Evolutionary conservation across 2,329 filamentous ascomycete species (phyloP).

Genomic region (Apiospora kogelbergensis): DNA sequence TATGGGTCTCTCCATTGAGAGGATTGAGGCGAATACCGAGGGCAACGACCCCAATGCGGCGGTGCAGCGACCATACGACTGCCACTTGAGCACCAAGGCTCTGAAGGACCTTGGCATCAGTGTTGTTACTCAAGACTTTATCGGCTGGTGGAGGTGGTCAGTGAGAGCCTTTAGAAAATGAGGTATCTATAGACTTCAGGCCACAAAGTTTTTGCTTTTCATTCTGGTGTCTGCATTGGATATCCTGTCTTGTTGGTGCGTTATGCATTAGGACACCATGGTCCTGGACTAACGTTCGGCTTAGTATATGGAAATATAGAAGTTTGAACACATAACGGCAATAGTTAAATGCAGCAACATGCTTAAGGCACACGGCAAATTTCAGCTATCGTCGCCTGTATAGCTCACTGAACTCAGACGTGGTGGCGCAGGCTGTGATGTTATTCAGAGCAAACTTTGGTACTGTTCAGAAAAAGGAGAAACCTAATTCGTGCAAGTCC

Average conservation of each 20-base stretch:
- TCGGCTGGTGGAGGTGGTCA: constrained; percentile 75
- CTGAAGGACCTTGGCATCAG: constrained; percentile 74
- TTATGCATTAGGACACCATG: no score
- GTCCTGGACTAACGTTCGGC: not conserved
- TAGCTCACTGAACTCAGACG: not conserved
- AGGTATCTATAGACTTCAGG: constrained; percentile 17
- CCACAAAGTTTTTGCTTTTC: not conserved
- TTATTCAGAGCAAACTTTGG: not conserved
- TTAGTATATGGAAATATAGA: not conserved
- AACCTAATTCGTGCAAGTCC: not conserved
- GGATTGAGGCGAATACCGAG: constrained; percentile 68
- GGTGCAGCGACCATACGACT: constrained; percentile 83
- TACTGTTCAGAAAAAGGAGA: not conserved
- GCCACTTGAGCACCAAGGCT: constrained; percentile 76
- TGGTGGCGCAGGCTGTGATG: not conserved
- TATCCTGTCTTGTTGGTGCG: no score
- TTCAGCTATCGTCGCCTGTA: not conserved
- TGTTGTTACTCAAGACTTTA: constrained; percentile 73
- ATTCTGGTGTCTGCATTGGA: not conserved
- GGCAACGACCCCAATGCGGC: constrained; percentile 70
- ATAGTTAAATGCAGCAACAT: not conserved
- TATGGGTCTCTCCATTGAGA: constrained; percentile 69
- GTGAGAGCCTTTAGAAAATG: constrained; percentile 58
- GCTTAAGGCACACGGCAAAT: not conserved
- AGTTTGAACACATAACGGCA: not conserved